Conservation (phyloP, 148 eudicot genomes). For the Suaeda aralocaspica region DNA sequence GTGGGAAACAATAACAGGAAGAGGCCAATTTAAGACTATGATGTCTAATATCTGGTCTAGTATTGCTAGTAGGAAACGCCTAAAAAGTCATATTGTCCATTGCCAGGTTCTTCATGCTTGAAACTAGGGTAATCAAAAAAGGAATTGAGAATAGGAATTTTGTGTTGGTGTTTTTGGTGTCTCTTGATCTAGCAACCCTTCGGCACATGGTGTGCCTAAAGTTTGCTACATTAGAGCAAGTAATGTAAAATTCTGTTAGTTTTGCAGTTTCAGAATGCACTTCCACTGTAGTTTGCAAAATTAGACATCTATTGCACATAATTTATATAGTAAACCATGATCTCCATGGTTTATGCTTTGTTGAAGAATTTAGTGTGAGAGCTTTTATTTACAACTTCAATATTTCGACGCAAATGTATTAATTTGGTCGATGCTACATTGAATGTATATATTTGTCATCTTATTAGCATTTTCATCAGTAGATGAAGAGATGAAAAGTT, state of each 20-base stretch:
- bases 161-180: constrained; percentile 1
- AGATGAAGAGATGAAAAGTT: too few relatives aligned
- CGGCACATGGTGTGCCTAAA: constrained; percentile 8
- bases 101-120: constrained; percentile 90
- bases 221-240: constrained; percentile 21
- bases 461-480: not conserved
- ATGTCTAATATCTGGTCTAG: constrained; percentile 68
- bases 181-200: constrained; percentile 26
- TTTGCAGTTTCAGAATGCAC: not conserved
- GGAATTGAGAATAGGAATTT: constrained; percentile 1
- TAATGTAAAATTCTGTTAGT: not conserved
- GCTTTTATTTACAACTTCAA: not conserved
- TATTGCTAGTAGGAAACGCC: constrained; percentile 61
- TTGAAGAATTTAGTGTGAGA: not conserved
- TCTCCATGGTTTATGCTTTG: constrained; percentile 9
- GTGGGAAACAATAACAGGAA: constrained; percentile 76
- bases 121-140: constrained; percentile 13
- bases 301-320: constrained; percentile 14
- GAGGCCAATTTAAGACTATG: constrained; percentile 67
- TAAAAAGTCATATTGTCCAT: constrained; percentile 71
- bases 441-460: not conserved
- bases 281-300: not conserved
- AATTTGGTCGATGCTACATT: not conserved
- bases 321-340: constrained; percentile 6
- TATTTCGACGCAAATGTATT: constrained; percentile 4